These are phyloP conservation scores for Diaporthe amygdali DNA, from an alignment of 2,329 filamentous ascomycete species.

Conservation along the genomic window DNA sequence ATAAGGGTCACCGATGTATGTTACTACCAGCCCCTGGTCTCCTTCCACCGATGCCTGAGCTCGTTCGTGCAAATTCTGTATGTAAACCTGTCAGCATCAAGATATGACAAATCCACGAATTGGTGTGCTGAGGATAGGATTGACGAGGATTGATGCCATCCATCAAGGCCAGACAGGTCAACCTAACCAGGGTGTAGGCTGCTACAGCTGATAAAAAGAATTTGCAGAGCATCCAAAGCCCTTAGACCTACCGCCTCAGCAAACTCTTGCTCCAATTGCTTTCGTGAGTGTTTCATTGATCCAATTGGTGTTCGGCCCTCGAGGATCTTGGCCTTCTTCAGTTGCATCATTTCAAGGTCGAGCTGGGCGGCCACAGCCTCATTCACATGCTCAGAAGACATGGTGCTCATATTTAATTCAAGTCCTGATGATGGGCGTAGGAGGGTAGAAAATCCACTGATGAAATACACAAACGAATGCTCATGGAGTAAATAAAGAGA, in stretches of 20 bases:
- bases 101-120: neutral
- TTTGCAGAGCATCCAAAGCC: neutral
- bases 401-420: neutral
- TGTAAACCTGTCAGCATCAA: neutral
- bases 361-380: neutral
- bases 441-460: too few species aligned
- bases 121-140: neutral
- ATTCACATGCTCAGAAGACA: neutral
- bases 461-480: too few species aligned
- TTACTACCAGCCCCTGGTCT: neutral
- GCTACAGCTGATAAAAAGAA: neutral
- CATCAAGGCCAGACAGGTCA: too few species aligned
- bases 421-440: too few species aligned
- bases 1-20: slow-evolving; percentile 21
- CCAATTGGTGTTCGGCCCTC: slow-evolving; percentile 43
- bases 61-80: neutral
- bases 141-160: neutral
- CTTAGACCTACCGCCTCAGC: neutral
- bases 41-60: too few species aligned
- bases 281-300: slow-evolving; percentile 68
- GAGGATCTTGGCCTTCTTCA: slow-evolving; percentile 44
- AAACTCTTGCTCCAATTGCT: neutral
- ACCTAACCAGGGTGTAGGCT: neutral
- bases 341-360: slow-evolving; percentile 69
- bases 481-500: too few species aligned